A percentile compares a stretch with the other conserved stretches of the same genome.
These are phyloP conservation scores for Huntiella bhutanensis DNA, from an alignment of 2,329 filamentous ascomycete species.

Conservation along the genomic window DNA sequence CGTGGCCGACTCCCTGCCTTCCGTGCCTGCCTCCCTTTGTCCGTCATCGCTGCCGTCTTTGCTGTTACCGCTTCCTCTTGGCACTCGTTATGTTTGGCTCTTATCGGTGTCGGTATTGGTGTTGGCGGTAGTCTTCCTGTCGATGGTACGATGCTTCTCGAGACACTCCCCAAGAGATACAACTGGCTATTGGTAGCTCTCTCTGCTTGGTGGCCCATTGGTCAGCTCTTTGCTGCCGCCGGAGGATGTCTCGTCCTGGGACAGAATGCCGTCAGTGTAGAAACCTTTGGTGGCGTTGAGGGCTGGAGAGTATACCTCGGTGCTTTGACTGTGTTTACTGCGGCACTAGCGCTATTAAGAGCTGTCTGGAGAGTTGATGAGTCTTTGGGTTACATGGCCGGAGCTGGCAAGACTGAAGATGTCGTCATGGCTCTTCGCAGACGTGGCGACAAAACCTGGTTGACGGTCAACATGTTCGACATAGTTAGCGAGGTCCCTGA, in stretches of 20 bases:
- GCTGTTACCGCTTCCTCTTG: constrained; percentile 50
- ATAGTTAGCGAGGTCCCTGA: constrained; percentile 25
- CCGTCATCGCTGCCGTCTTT: constrained; percentile 53
- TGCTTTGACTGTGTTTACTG: constrained; percentile 52
- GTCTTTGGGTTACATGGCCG: constrained; percentile 68
- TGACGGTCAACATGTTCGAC: constrained; percentile 51
- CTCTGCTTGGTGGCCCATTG: constrained; percentile 77
- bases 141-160: constrained; percentile 64
- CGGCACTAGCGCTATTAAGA: constrained; percentile 58
- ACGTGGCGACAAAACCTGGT: constrained; percentile 53
- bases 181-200: constrained; percentile 57
- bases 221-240: constrained; percentile 53
- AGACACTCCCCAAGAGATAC: constrained; percentile 62
- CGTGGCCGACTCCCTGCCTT: constrained; percentile 65
- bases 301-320: constrained; percentile 62
- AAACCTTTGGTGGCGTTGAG: constrained; percentile 27
- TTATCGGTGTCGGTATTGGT: constrained; percentile 44
- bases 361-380: constrained; percentile 70
- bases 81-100: constrained; percentile 41
- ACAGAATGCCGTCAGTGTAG: constrained; percentile 25
- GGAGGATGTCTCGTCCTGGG: constrained; percentile 59
- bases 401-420: constrained; percentile 55
- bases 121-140: constrained; percentile 62
- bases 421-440: constrained; percentile 54
- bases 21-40: constrained; percentile 60